Conservation (phyloP, 2,329 filamentous ascomycete genomes). For the Fusarium fujikuroi region DNA sequence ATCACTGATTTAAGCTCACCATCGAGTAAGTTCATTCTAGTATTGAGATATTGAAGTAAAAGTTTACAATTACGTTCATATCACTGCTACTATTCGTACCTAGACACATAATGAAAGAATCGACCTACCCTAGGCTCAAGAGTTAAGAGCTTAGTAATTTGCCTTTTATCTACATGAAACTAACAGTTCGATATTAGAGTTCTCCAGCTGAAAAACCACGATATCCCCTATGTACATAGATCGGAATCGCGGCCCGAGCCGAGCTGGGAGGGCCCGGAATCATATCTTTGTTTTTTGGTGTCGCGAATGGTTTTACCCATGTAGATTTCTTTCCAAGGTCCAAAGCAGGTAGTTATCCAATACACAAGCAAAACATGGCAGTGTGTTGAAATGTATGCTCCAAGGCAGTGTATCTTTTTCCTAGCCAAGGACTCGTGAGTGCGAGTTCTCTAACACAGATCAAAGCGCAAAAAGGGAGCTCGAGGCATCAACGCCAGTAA, state of each 20-base stretch:
- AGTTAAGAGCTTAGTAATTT: not conserved
- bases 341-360: not conserved
- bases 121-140: not conserved
- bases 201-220: not conserved
- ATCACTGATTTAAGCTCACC: not conserved
- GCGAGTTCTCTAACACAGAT: not conserved
- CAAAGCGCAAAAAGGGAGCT: not conserved
- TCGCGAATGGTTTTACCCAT: not conserved
- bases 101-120: not conserved
- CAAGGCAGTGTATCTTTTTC: not conserved
- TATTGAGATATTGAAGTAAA: not conserved
- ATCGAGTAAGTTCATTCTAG: not conserved
- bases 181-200: not conserved
- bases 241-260: slow-evolving; percentile 55
- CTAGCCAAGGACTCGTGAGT: no score
- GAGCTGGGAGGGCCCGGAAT: slow-evolving; percentile 50
- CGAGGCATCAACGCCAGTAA: not conserved
- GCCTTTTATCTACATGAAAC: not conserved
- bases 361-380: not conserved
- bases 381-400: not conserved
- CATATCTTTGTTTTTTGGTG: not conserved
- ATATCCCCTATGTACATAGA: slow-evolving; percentile 43
- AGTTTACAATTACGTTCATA: no score
- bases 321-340: not conserved
- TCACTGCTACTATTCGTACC: not conserved